Evolutionary conservation across 768 basidiomycete species (phyloP).

Genomic region (Tulasnella sp.): DNA sequence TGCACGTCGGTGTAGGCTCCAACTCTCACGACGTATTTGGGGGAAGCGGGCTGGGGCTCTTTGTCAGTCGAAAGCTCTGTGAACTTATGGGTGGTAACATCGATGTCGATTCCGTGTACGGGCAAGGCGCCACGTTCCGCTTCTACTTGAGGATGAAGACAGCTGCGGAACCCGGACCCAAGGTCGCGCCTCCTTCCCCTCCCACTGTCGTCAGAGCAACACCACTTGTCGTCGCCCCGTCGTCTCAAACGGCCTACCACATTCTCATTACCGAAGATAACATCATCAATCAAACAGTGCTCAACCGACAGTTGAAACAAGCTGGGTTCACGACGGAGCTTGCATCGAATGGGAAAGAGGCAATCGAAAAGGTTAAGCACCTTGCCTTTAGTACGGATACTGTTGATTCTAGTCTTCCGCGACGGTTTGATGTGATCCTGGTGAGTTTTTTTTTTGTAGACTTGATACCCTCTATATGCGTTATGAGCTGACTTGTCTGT

Average conservation of each 20-base stretch:
- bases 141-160: slow-evolving; percentile 31
- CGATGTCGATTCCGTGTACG: slow-evolving; percentile 33
- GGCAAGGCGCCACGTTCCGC: slow-evolving; percentile 35
- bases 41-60: slow-evolving; percentile 34
- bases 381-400: slow-evolving; percentile 2
- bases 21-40: slow-evolving; percentile 27
- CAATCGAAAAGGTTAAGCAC: slow-evolving; percentile 24
- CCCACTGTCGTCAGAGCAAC: neutral
- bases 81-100: slow-evolving; percentile 30
- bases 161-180: neutral
- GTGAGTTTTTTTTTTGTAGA: slow-evolving; percentile 18
- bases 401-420: slow-evolving; percentile 3
- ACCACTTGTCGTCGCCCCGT: neutral
- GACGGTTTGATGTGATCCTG: slow-evolving; percentile 25
- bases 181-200: neutral
- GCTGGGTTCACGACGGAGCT: slow-evolving; percentile 25
- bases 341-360: slow-evolving; percentile 27
- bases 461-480: neutral
- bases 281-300: slow-evolving; percentile 26
- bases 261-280: slow-evolving; percentile 29
- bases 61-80: slow-evolving; percentile 33
- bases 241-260: slow-evolving; percentile 19
- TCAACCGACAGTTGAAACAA: slow-evolving; percentile 27
- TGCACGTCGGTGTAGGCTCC: slow-evolving; percentile 15
- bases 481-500: neutral